A percentile compares a stretch with the other conserved stretches of the same genome.
These are phyloP conservation scores for Cyberlindnera meyerae DNA, from an alignment of 805 yeast species.

Conservation along the genomic window DNA sequence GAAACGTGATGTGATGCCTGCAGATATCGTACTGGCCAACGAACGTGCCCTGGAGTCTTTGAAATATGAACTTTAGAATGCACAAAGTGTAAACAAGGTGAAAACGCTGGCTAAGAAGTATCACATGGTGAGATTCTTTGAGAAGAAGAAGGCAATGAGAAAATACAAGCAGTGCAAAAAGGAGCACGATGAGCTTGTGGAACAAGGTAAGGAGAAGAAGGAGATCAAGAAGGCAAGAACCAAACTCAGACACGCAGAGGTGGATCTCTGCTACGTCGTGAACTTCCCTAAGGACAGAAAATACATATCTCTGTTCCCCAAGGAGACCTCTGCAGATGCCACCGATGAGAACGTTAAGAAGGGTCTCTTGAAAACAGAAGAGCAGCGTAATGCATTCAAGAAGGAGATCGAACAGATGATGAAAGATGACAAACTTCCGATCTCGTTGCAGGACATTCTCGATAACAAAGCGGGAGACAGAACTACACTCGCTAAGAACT, in stretches of 20 bases:
- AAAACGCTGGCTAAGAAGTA: constrained; percentile 63
- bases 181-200: constrained; percentile 24
- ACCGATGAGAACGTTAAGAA: constrained; percentile 24
- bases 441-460: constrained; percentile 45
- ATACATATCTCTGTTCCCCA: constrained; percentile 74
- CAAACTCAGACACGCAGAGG: constrained; percentile 49
- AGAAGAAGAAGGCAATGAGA: constrained; percentile 77
- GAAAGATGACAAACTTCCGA: constrained; percentile 49
- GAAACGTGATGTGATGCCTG: constrained; percentile 53
- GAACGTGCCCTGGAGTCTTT: constrained; percentile 72
- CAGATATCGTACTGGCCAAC: constrained; percentile 60
- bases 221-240: constrained; percentile 45
- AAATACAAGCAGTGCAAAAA: constrained; percentile 48
- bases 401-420: constrained; percentile 48
- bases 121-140: constrained; percentile 92
- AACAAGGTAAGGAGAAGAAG: constrained; percentile 32
- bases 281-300: constrained; percentile 76
- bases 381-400: constrained; percentile 42
- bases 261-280: constrained; percentile 70
- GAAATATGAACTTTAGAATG: constrained; percentile 49
- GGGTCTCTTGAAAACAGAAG: constrained; percentile 39
- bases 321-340: constrained; percentile 29
- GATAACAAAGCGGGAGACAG: constrained; percentile 28
- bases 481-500: constrained; percentile 15
- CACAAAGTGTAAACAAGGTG: constrained; percentile 40